Conservation (phyloP, 345 rosid genomes). For the Eucalyptus microcorys region DNA sequence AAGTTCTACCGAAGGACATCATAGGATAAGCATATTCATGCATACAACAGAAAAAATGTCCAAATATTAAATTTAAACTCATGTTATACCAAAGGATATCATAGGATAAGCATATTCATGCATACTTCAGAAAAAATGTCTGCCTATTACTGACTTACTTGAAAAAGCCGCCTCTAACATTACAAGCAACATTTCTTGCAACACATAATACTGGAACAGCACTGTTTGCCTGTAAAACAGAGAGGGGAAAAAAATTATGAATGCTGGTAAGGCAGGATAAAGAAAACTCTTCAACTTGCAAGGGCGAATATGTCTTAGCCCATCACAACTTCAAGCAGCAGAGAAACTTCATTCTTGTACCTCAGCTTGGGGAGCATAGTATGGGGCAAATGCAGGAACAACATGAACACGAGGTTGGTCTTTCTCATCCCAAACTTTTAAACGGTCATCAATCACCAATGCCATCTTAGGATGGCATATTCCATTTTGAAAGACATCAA, state of each 20-base stretch:
- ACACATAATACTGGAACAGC: constrained; percentile 76
- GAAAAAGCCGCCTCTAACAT: constrained; percentile 94
- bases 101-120: background rate
- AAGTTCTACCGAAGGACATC: background rate
- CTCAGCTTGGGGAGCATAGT: constrained; percentile 96
- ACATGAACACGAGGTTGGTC: constrained; percentile 98
- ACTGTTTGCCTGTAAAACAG: constrained; percentile 49
- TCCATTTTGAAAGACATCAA: constrained; percentile 86
- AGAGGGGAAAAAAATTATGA: constrained; percentile 1
- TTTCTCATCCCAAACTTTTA: constrained; percentile 97
- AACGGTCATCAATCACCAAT: constrained; percentile 90
- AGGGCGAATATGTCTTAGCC: background rate
- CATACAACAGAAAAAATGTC: background rate
- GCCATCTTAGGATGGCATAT: constrained; percentile 97
- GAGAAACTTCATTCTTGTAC: constrained; percentile 27
- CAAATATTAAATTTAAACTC: background rate
- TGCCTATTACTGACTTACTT: constrained; percentile 35
- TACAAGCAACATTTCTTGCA: constrained; percentile 96
- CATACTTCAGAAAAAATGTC: background rate
- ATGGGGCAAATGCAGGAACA: constrained; percentile 98
- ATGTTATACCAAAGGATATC: background rate
- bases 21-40: background rate
- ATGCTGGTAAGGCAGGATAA: background rate
- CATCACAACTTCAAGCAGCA: constrained; percentile 3
- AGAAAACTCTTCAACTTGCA: background rate